Percentiles rank a stretch among this genome's conserved stretches.
These are phyloP conservation scores for Rhizodiscina lignyota DNA, from an alignment of 495 filamentous ascomycete genomes.

Conservation along the genomic window DNA sequence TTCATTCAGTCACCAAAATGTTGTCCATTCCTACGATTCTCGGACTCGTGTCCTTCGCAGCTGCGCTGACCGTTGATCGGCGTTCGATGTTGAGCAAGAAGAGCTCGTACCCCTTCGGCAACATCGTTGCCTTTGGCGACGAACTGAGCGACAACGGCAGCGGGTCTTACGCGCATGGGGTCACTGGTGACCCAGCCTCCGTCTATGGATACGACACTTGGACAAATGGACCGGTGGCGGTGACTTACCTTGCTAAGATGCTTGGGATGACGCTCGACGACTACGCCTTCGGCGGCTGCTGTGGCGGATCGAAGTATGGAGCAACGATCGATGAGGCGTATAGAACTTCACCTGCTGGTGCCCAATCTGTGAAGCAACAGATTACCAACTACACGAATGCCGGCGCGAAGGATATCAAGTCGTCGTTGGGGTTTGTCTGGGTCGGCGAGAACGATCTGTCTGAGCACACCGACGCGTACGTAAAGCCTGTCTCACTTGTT, in stretches of 20 bases:
- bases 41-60: too few relatives aligned
- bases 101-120: conserved; percentile 11
- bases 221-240: conserved; percentile 17
- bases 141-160: conserved; percentile 16
- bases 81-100: too few relatives aligned
- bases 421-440: conserved; percentile 10
- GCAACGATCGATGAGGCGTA: conserved; percentile 11
- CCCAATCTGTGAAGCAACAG: conserved; percentile 10
- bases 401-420: conserved; percentile 7
- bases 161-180: conserved; percentile 13
- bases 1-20: too few relatives aligned
- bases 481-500: too few relatives aligned
- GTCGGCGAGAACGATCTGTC: conserved; percentile 10
- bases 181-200: conserved; percentile 12
- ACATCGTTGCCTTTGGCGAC: conserved; percentile 16
- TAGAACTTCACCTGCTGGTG: conserved; percentile 5
- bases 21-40: too few relatives aligned
- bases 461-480: conserved; percentile 7
- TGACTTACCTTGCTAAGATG: conserved; percentile 10
- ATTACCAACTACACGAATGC: conserved; percentile 8
- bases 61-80: too few relatives aligned
- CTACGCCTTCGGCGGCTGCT: conserved; percentile 11
- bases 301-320: conserved; percentile 7
- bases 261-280: conserved; percentile 7
- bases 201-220: conserved; percentile 16